A percentile compares a stretch with the other conserved stretches of the same genome.
Evolutionary conservation across 2,329 filamentous ascomycete species (phyloP).

Genomic region (Acarospora socialis): DNA sequence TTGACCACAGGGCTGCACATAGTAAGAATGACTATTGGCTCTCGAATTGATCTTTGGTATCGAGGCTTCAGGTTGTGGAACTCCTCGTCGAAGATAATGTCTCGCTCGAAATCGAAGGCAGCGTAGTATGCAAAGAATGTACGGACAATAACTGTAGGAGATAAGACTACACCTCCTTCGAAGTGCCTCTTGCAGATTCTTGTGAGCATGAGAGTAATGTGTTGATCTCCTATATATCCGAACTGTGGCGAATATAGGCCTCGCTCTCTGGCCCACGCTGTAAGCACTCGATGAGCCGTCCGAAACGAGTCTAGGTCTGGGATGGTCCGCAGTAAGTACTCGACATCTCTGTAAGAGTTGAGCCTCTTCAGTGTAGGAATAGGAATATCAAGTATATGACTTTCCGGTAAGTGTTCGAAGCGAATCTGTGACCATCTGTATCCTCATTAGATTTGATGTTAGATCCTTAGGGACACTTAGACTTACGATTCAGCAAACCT

Average conservation of each 20-base stretch:
- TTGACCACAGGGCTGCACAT: conserved; percentile 49
- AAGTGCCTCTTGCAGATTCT: conserved; percentile 44
- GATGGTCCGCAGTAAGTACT: conserved; percentile 45
- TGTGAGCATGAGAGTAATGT: conserved; percentile 48
- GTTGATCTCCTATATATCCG: conserved; percentile 50
- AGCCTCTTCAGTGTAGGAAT: conserved; percentile 45
- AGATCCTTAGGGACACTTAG: background rate
- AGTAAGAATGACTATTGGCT: conserved; percentile 49
- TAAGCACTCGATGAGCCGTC: conserved; percentile 44
- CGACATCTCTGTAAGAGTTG: conserved; percentile 49
- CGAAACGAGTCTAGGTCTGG: conserved; percentile 46
- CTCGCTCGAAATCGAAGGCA: conserved; percentile 41
- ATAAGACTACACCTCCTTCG: conserved; percentile 23
- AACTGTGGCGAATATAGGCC: conserved; percentile 53
- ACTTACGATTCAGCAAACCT: conserved; percentile 37
- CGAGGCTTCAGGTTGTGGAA: conserved; percentile 27
- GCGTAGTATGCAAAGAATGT: conserved; percentile 53
- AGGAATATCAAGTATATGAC: conserved; percentile 41
- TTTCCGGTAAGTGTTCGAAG: conserved; percentile 35
- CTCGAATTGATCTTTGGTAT: conserved; percentile 42
- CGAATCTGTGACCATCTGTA: conserved; percentile 25
- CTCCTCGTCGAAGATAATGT: conserved; percentile 45
- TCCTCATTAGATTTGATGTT: background rate
- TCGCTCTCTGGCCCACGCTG: conserved; percentile 45
- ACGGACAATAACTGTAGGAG: conserved; percentile 37